Conservation (phyloP, 257 asterid genomes). For the Coffea eugenioides region DNA sequence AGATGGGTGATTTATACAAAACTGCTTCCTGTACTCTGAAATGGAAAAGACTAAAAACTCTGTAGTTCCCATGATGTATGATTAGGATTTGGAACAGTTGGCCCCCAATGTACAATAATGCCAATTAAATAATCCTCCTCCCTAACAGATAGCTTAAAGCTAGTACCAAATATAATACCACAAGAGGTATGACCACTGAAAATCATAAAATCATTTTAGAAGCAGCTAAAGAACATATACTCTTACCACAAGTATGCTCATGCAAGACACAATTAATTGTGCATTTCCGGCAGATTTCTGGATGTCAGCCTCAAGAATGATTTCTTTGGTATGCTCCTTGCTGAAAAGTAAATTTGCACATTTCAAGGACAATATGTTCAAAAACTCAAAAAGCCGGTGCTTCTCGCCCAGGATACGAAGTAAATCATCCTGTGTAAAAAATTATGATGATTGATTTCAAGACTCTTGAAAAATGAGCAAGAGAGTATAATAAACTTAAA, state of each 20-base stretch:
- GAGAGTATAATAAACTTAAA: conserved; percentile 19
- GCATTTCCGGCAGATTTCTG: conserved; percentile 75
- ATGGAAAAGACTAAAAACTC: not conserved
- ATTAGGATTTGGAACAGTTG: not conserved
- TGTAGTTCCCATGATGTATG: not conserved
- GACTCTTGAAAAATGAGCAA: conserved; percentile 13
- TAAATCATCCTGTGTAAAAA: conserved; percentile 63
- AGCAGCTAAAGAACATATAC: conserved; percentile 10
- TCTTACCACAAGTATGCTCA: conserved; percentile 93
- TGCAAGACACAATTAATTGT: conserved; percentile 77
- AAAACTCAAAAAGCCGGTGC: conserved; percentile 80
- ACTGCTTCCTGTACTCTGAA: not conserved
- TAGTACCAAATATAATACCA: not conserved
- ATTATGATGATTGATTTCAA: conserved; percentile 24
- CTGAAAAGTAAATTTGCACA: conserved; percentile 85
- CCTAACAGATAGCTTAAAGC: not conserved
- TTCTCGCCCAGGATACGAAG: conserved; percentile 65
- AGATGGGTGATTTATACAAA: not conserved
- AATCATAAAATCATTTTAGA: conserved; percentile 1
- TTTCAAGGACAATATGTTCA: conserved; percentile 69
- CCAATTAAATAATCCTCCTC: not conserved
- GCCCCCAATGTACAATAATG: not conserved
- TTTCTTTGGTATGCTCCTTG: conserved; percentile 83
- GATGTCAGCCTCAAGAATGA: conserved; percentile 64
- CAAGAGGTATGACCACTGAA: not conserved